Conservation (phyloP, 768 basidiomycete species). For the Lactarius pseudohatsudake region DNA sequence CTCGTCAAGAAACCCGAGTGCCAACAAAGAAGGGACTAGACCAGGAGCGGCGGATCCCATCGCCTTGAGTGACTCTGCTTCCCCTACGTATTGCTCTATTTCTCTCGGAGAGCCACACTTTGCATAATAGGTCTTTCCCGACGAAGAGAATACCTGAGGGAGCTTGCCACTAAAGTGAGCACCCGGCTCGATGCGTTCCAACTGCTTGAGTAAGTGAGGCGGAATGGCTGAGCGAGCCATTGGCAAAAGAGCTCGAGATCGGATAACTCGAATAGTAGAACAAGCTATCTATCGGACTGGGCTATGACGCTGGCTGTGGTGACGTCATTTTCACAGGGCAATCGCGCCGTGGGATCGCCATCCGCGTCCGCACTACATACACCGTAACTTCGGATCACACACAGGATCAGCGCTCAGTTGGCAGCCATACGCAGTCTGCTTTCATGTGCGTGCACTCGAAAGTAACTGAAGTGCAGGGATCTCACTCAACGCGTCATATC, state of each 20-base stretch:
- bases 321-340: background rate
- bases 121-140: conserved; percentile 58
- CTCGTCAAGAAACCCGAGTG: conserved; percentile 42
- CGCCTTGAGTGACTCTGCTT: conserved; percentile 64
- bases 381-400: background rate
- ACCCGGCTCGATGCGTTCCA: conserved; percentile 50
- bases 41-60: conserved; percentile 67
- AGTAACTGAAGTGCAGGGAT: background rate
- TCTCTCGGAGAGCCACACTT: conserved; percentile 57
- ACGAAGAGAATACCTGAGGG: conserved; percentile 55
- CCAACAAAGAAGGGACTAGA: conserved; percentile 58
- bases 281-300: background rate
- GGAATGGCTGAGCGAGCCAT: conserved; percentile 26
- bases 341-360: background rate
- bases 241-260: conserved; percentile 4
- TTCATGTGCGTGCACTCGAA: background rate
- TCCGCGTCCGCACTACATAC: background rate
- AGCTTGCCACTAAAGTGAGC: conserved; percentile 46
- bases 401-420: too few species aligned
- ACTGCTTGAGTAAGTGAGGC: conserved; percentile 42
- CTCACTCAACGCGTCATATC: conserved; percentile 36
- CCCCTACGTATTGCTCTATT: conserved; percentile 64
- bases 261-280: background rate
- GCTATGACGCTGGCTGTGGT: background rate
- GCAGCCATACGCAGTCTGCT: background rate